Conservation (phyloP, 106 monocot genomes). For the Vanilla planifolia region DNA sequence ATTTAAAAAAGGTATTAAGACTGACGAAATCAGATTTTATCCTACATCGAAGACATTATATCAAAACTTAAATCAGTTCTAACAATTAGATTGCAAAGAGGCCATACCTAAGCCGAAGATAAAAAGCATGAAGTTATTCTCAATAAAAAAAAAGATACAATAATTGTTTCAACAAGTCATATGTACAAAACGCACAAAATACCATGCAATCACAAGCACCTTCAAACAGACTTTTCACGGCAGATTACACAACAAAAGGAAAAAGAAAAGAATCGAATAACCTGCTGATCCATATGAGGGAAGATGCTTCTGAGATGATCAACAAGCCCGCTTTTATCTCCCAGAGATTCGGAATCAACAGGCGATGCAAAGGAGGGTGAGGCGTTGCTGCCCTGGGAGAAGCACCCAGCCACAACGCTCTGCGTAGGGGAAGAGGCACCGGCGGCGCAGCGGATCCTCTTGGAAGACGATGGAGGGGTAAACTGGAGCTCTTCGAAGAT, state of each 20-base stretch:
- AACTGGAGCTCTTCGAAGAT: constrained; percentile 5
- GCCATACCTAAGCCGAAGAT: neutral
- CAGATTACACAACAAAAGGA: neutral
- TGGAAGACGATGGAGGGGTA: neutral
- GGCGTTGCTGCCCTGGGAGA: no score
- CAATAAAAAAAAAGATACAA: neutral
- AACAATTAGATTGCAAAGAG: neutral
- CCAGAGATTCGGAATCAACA: neutral
- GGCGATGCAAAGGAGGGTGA: neutral
- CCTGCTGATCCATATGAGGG: constrained; percentile 7
- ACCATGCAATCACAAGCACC: no score
- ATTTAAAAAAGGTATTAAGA: neutral
- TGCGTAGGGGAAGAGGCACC: neutral
- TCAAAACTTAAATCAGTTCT: neutral
- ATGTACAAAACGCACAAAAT: neutral
- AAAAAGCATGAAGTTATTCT: neutral
- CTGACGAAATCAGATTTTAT: no score
- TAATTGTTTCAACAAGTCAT: neutral
- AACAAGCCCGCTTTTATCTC: neutral
- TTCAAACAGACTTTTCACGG: no score
- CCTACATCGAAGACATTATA: no score
- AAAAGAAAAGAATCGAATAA: neutral
- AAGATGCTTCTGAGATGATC: constrained; percentile 9
- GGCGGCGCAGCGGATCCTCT: constrained; percentile 4
- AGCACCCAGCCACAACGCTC: neutral